These are phyloP conservation scores for Inga leiocalycina DNA, from an alignment of 306 rosid genomes.

Conservation along the genomic window DNA sequence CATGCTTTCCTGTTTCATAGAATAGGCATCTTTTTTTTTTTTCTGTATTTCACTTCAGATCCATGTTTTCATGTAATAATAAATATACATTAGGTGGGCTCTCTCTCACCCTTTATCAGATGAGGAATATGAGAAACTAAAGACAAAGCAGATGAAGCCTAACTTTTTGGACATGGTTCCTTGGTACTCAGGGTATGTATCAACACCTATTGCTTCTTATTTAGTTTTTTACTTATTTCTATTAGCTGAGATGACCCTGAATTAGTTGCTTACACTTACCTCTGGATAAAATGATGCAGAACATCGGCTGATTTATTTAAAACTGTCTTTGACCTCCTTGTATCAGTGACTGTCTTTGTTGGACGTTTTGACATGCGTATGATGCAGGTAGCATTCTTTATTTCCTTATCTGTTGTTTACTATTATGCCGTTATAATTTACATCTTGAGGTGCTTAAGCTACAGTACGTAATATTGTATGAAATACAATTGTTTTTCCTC, in stretches of 20 bases:
- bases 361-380: slow-evolving; percentile 99
- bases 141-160: slow-evolving; percentile 96
- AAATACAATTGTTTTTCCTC: not conserved
- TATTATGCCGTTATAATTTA: slow-evolving; percentile 9
- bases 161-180: slow-evolving; percentile 98
- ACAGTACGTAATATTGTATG: slow-evolving; percentile 1
- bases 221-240: slow-evolving; percentile 15
- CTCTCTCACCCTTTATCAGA: slow-evolving; percentile 90
- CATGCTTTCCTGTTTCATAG: slow-evolving; percentile 21
- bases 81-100: slow-evolving; percentile 80
- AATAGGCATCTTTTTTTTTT: slow-evolving; percentile 6
- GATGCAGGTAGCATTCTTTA: slow-evolving; percentile 82
- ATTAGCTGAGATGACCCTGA: slow-evolving; percentile 29
- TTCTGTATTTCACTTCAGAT: slow-evolving; percentile 8
- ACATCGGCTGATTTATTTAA: slow-evolving; percentile 99
- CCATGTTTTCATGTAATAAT: slow-evolving; percentile 32
- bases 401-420: slow-evolving; percentile 9
- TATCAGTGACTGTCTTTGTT: slow-evolving; percentile 96
- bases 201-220: slow-evolving; percentile 3
- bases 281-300: slow-evolving; percentile 57
- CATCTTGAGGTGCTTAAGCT: slow-evolving; percentile 22
- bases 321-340: slow-evolving; percentile 96
- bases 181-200: slow-evolving; percentile 94
- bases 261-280: slow-evolving; percentile 31
- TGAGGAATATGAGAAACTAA: slow-evolving; percentile 79